phyloP scores from a whole-genome alignment of 2,329 filamentous ascomycete genomes.

The Periglandula ipomoeae region DNA sequence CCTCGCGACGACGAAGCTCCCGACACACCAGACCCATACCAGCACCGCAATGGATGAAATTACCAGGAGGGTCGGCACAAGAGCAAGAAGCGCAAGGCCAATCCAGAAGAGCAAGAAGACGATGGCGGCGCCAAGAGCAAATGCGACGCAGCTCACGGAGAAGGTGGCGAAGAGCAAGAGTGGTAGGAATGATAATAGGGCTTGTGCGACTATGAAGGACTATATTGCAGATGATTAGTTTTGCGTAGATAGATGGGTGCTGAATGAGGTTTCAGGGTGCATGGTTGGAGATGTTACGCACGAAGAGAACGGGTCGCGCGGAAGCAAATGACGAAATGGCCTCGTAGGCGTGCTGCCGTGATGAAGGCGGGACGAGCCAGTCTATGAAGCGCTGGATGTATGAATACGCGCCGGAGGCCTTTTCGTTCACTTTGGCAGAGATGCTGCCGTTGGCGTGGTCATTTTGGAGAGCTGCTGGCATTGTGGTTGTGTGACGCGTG shows the following conservation, averaged over 20 bases:
- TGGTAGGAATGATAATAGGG: slow-evolving; percentile 57
- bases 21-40: slow-evolving; percentile 59
- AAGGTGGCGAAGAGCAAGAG: slow-evolving; percentile 61
- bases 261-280: background rate
- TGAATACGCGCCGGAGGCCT: slow-evolving; percentile 26
- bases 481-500: background rate
- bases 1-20: slow-evolving; percentile 42
- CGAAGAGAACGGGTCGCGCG: slow-evolving; percentile 60
- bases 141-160: slow-evolving; percentile 49
- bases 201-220: slow-evolving; percentile 60
- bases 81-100: slow-evolving; percentile 54
- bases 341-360: slow-evolving; percentile 47
- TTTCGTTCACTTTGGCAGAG: slow-evolving; percentile 21
- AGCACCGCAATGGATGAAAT: slow-evolving; percentile 53
- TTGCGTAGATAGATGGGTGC: background rate
- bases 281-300: slow-evolving; percentile 29
- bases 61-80: slow-evolving; percentile 60
- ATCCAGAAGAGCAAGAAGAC: slow-evolving; percentile 60
- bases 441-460: slow-evolving; percentile 14
- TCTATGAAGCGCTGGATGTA: slow-evolving; percentile 37
- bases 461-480: slow-evolving; percentile 3
- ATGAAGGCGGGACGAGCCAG: slow-evolving; percentile 48
- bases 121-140: slow-evolving; percentile 53
- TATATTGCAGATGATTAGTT: slow-evolving; percentile 21
- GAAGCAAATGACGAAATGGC: slow-evolving; percentile 46